Conservation (phyloP, 192 early-diverging fungal genomes). For the Radiomyces spectabilis region DNA sequence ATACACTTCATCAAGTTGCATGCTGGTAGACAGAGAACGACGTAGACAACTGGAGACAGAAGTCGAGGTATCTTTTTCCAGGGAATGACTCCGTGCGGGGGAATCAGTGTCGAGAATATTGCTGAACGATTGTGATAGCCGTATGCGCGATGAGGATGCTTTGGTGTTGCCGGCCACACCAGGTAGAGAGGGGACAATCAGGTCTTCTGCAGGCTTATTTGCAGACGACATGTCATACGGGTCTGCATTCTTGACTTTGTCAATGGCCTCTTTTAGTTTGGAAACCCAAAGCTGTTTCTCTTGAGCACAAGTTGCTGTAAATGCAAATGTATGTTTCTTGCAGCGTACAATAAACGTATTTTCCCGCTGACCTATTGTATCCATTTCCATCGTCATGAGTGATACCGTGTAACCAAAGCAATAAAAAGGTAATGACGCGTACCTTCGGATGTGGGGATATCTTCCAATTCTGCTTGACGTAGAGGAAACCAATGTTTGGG, state of each 20-base stretch:
- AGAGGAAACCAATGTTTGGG: conserved; percentile 65
- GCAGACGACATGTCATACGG: background rate
- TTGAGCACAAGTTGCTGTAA: conserved; percentile 41
- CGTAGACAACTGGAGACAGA: background rate
- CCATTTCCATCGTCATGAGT: too few species aligned
- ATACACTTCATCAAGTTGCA: background rate
- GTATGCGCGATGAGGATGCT: background rate
- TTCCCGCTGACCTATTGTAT: conserved; percentile 8
- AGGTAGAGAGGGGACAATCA: conserved; percentile 15
- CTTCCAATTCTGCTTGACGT: conserved; percentile 47
- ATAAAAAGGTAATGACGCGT: background rate
- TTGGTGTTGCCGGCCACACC: background rate
- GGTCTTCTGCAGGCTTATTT: conserved; percentile 1
- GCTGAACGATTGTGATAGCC: conserved; percentile 9
- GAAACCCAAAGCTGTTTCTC: conserved; percentile 52
- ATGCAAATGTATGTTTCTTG: conserved; percentile 40
- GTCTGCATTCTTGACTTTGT: conserved; percentile 16
- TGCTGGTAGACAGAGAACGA: background rate
- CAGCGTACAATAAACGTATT: conserved; percentile 6
- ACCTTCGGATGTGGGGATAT: conserved; percentile 17
- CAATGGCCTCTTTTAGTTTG: conserved; percentile 38
- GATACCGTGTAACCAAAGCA: too few species aligned
- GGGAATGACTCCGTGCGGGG: background rate
- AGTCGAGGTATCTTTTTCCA: background rate
- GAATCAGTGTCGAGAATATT: conserved; percentile 5